Evolutionary conservation across 257 asterid genomes (phyloP).

Genomic region (Linaria vulgaris): DNA sequence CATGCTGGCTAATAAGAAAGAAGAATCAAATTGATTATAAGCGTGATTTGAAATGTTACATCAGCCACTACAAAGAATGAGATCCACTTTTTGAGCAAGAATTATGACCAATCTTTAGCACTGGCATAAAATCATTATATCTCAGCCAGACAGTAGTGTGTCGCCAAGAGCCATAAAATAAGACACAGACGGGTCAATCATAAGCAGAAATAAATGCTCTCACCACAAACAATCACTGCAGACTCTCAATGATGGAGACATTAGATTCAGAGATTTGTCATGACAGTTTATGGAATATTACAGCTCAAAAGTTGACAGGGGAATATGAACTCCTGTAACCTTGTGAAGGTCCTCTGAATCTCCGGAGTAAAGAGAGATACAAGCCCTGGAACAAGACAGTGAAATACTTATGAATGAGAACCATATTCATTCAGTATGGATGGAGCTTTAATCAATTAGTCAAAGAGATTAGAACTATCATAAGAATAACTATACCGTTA

Average conservation of each 20-base stretch:
- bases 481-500: conserved; percentile 54
- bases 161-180: conserved; percentile 12
- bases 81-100: too few relatives aligned
- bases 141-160: not conserved
- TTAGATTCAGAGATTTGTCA: conserved; percentile 10
- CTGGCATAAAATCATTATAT: too few relatives aligned
- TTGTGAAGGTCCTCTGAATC: conserved; percentile 83
- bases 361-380: conserved; percentile 51
- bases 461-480: not conserved
- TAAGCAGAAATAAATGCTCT: conserved; percentile 8
- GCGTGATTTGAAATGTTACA: too few relatives aligned
- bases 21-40: too few relatives aligned
- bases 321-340: conserved; percentile 82
- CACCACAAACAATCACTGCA: conserved; percentile 20
- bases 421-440: conserved; percentile 5
- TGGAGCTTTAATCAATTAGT: not conserved
- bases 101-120: too few relatives aligned
- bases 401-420: conserved; percentile 4
- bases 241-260: conserved; percentile 2
- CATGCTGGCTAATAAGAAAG: too few relatives aligned
- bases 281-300: not conserved
- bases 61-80: too few relatives aligned
- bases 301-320: conserved; percentile 73
- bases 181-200: conserved; percentile 12
- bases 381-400: conserved; percentile 46